Evolutionary conservation across 2,329 filamentous ascomycete species (phyloP).

Genomic region (Aspergillus clavatus): DNA sequence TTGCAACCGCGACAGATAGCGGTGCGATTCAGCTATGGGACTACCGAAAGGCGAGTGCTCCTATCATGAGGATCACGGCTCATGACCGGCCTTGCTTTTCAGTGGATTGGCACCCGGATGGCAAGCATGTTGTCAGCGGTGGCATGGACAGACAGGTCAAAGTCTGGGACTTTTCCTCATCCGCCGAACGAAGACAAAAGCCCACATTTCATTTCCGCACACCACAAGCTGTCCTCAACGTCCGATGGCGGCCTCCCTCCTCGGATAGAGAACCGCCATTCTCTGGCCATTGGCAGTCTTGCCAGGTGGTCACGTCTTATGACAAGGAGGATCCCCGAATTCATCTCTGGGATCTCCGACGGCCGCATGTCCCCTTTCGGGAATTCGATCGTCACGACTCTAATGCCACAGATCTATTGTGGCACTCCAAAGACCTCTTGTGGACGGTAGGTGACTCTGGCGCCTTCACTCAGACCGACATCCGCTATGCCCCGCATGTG

Average conservation of each 20-base stretch:
- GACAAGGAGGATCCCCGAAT: conserved; percentile 57
- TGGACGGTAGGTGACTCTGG: conserved; percentile 62
- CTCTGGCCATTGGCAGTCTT: conserved; percentile 54
- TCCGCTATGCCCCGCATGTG: conserved; percentile 56
- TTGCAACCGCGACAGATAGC: conserved; percentile 61
- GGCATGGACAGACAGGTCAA: conserved; percentile 58
- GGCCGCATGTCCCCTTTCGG: conserved; percentile 58
- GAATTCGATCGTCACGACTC: conserved; percentile 55
- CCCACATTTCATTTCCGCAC: conserved; percentile 55
- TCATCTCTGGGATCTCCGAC: conserved; percentile 61
- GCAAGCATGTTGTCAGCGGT: conserved; percentile 60
- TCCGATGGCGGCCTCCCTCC: conserved; percentile 58
- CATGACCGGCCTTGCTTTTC: conserved; percentile 58
- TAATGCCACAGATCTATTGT: conserved; percentile 57
- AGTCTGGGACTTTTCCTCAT: conserved; percentile 59
- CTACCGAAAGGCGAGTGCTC: conserved; percentile 52
- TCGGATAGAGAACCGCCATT: conserved; percentile 50
- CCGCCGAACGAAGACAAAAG: conserved; percentile 55
- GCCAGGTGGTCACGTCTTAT: conserved; percentile 59
- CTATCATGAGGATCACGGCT: conserved; percentile 57
- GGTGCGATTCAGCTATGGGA: conserved; percentile 63
- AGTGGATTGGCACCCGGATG: conserved; percentile 64
- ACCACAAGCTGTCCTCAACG: conserved; percentile 58
- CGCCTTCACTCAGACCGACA: conserved; percentile 58
- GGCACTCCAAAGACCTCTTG: conserved; percentile 59